Evolutionary conservation across 495 filamentous ascomycete genomes (phyloP).

Genomic region (Tetracladium marchalianum): DNA sequence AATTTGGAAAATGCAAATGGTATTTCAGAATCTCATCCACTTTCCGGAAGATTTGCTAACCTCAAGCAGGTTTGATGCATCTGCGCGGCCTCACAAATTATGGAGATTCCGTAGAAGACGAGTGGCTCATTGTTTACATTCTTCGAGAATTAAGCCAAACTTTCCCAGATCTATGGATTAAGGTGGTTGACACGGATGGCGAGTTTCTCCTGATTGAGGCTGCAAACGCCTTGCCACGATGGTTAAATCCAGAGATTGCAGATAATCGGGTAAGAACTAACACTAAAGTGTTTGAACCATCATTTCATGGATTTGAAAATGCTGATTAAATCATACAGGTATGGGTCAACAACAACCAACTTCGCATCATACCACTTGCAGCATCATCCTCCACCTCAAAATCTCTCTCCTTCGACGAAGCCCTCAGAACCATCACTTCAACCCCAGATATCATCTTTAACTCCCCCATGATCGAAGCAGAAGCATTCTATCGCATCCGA

Average conservation of each 20-base stretch:
- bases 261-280: constrained; percentile 53
- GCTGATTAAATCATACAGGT: constrained; percentile 29
- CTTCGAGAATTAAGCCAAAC: constrained; percentile 70
- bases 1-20: constrained; percentile 51
- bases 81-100: constrained; percentile 71
- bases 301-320: neutral
- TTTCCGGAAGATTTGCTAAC: constrained; percentile 2
- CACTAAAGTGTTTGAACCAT: neutral
- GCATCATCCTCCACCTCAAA: constrained; percentile 24
- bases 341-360: constrained; percentile 67
- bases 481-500: constrained; percentile 78
- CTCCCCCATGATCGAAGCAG: constrained; percentile 64
- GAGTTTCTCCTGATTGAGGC: constrained; percentile 95
- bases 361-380: constrained; percentile 59
- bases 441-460: constrained; percentile 46
- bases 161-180: constrained; percentile 70
- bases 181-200: constrained; percentile 78
- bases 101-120: constrained; percentile 90
- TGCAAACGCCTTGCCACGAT: constrained; percentile 74
- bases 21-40: constrained; percentile 15
- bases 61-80: constrained; percentile 29
- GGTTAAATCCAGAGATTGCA: constrained; percentile 88
- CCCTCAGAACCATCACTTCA: constrained; percentile 44
- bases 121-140: constrained; percentile 92
- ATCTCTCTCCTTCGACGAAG: constrained; percentile 48